These are phyloP conservation scores for Yamadazyma sp. DNA, from an alignment of 1,139 yeast genomes.

Conservation along the genomic window DNA sequence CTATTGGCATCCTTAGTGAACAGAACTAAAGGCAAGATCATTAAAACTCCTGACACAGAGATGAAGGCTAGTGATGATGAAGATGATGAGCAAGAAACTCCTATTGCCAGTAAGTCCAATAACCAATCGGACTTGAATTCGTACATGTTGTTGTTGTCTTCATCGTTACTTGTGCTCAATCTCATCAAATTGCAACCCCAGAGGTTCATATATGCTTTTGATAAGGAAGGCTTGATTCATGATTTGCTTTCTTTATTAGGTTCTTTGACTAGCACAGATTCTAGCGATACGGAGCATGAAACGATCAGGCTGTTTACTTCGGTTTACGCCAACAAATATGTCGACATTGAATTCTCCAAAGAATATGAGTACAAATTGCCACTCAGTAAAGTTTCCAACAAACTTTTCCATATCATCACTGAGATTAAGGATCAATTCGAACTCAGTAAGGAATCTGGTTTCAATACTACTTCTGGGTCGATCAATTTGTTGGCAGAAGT, in stretches of 20 bases:
- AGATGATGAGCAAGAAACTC: conserved; percentile 11
- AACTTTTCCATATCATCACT: conserved; percentile 20
- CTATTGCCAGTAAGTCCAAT: conserved; percentile 10
- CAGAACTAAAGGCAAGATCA: conserved; percentile 44
- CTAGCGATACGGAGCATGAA: conserved; percentile 11
- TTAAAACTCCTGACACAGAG: conserved; percentile 12
- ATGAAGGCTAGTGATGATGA: conserved; percentile 15
- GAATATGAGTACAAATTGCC: conserved; percentile 27
- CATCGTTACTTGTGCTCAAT: conserved; percentile 14
- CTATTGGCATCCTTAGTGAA: conserved; percentile 71
- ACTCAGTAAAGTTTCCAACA: conserved; percentile 19
- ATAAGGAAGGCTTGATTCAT: conserved; percentile 69
- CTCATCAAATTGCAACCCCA: conserved; percentile 11
- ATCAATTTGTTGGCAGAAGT: conserved; percentile 20
- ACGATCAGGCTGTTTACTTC: conserved; percentile 14
- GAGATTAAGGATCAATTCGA: conserved; percentile 22
- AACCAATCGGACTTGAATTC: conserved; percentile 12
- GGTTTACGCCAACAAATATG: conserved; percentile 24
- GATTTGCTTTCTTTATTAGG: conserved; percentile 41
- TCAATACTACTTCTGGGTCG: conserved; percentile 17
- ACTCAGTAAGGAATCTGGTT: conserved; percentile 16
- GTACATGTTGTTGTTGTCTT: conserved; percentile 12
- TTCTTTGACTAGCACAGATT: conserved; percentile 11
- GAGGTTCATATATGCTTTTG: conserved; percentile 48
- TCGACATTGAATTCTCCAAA: conserved; percentile 35